phyloP scores from a whole-genome alignment of 805 yeast species.

The Starmerella stellata region DNA sequence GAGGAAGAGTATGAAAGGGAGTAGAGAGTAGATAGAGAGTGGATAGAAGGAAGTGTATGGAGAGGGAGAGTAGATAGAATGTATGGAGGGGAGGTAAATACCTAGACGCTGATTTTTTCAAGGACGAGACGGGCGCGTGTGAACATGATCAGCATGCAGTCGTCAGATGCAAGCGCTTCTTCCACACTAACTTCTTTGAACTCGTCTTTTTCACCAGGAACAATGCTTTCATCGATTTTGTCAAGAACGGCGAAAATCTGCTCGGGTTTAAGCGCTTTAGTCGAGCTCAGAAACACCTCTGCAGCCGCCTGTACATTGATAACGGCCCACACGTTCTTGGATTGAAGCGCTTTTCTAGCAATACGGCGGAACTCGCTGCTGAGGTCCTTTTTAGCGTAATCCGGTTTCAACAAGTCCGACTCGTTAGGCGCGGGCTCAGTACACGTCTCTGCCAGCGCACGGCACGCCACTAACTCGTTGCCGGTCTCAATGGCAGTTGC shows the following conservation, averaged over 20 bases:
- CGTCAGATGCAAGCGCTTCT: conserved; percentile 9
- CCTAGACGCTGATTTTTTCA: background rate
- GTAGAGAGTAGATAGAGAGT: no score
- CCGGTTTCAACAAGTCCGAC: background rate
- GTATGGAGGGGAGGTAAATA: background rate
- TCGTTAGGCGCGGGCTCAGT: conserved; percentile 3
- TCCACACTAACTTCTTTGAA: background rate
- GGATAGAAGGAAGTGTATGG: no score
- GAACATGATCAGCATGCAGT: conserved; percentile 5
- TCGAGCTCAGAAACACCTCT: background rate
- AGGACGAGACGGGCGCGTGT: conserved; percentile 10
- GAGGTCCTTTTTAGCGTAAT: background rate
- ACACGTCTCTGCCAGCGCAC: conserved; percentile 22
- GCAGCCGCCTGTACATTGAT: background rate
- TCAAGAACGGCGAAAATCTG: background rate
- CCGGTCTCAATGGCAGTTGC: conserved; percentile 24
- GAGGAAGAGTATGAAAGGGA: no score
- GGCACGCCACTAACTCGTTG: conserved; percentile 22
- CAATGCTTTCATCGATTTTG: background rate
- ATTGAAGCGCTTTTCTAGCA: background rate
- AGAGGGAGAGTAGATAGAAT: no score
- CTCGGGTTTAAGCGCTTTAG: background rate
- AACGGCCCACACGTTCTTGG: background rate
- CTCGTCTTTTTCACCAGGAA: background rate
- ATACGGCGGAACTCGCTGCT: background rate